Evolutionary conservation across 805 yeast species (phyloP).

Genomic region (Scheffersomyces stipitis): DNA sequence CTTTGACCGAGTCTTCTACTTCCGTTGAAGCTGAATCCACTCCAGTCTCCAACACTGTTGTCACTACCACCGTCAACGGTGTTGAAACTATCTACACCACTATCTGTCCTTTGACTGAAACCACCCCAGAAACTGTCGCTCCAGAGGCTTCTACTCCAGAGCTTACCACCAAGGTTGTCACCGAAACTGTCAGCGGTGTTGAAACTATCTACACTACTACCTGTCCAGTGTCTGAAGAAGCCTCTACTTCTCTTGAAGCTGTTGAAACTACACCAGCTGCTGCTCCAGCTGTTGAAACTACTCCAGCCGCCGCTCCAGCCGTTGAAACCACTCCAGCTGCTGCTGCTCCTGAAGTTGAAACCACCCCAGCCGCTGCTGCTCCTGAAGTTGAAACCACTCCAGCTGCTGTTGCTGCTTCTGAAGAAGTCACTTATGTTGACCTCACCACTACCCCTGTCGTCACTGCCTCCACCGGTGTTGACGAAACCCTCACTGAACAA

Average conservation of each 20-base stretch:
- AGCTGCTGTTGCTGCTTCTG: slow-evolving; percentile 17
- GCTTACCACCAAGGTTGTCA: slow-evolving; percentile 1
- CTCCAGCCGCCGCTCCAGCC: slow-evolving; percentile 7
- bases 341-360: slow-evolving; percentile 1
- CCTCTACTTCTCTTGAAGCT: slow-evolving; percentile 5
- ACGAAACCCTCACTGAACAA: slow-evolving; percentile 40
- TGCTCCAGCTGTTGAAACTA: slow-evolving; percentile 6
- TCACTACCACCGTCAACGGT: slow-evolving; percentile 27
- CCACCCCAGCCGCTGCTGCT: slow-evolving; percentile 7
- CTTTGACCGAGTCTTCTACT: slow-evolving; percentile 19
- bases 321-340: slow-evolving; percentile 2
- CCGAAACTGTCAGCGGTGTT: slow-evolving; percentile 11
- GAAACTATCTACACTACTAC: slow-evolving; percentile 19
- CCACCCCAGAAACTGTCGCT: slow-evolving; percentile 6
- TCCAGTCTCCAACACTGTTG: slow-evolving; percentile 13
- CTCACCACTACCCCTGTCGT: slow-evolving; percentile 51
- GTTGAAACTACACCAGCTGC: slow-evolving; percentile 4
- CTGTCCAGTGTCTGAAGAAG: slow-evolving; percentile 21
- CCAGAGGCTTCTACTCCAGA: slow-evolving; percentile 7
- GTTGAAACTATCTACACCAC: slow-evolving; percentile 29
- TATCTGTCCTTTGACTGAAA: slow-evolving; percentile 29
- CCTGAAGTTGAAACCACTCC: slow-evolving; percentile 12
- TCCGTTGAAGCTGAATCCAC: slow-evolving; percentile 13
- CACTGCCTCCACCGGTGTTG: slow-evolving; percentile 46
- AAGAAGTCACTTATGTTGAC: slow-evolving; percentile 44